A percentile compares a stretch with the other conserved stretches of the same genome.
phyloP scores from a whole-genome alignment of 179 eudicot genomes.

The Heliamphora pulchella region DNA sequence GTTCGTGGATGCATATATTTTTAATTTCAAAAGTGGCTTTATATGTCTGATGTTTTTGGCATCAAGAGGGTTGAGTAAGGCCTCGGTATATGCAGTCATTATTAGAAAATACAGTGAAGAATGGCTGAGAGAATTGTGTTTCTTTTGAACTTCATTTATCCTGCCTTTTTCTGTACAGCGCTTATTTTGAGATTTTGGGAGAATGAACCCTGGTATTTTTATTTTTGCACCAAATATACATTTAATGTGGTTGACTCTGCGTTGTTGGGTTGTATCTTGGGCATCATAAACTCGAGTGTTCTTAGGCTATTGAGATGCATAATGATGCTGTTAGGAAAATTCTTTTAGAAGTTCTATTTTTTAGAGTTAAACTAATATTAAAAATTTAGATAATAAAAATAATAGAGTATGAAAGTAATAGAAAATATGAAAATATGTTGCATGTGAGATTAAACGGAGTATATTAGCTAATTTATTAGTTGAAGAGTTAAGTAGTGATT shows the following conservation, averaged over 20 bases:
- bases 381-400: too few relatives aligned
- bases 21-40: background rate
- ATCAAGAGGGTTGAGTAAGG: background rate
- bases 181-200: constrained; percentile 1
- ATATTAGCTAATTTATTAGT: too few relatives aligned
- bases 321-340: too few relatives aligned
- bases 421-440: too few relatives aligned
- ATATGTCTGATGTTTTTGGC: background rate
- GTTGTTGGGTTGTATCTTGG: background rate
- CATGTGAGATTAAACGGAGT: too few relatives aligned
- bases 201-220: background rate
- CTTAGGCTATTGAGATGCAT: background rate
- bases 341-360: too few relatives aligned
- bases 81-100: background rate
- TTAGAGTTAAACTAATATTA: too few relatives aligned
- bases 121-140: background rate
- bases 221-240: background rate
- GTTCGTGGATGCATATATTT: background rate
- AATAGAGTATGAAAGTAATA: too few relatives aligned
- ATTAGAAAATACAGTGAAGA: background rate
- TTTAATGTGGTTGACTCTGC: background rate
- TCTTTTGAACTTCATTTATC: background rate
- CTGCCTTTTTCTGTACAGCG: background rate
- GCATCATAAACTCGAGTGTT: background rate
- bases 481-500: too few relatives aligned